These are phyloP conservation scores for Ophiosphaerella narmari DNA, from an alignment of 2,329 filamentous ascomycete species.

Conservation along the genomic window DNA sequence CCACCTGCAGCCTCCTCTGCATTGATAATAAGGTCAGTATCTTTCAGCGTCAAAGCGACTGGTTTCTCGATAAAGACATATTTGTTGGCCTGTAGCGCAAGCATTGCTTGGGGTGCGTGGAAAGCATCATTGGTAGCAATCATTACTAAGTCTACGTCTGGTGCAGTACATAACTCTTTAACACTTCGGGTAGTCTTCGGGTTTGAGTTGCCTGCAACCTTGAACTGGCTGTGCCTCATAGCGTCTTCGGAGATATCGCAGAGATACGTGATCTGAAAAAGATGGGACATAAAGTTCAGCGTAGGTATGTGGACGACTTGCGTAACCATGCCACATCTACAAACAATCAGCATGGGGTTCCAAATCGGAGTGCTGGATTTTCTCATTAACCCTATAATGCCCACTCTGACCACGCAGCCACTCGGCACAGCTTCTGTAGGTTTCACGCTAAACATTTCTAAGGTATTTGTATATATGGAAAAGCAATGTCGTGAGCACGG, in stretches of 20 bases:
- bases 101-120: conserved; percentile 57
- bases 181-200: background rate
- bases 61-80: conserved; percentile 66
- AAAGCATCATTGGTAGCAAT: conserved; percentile 28
- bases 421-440: background rate
- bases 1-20: conserved; percentile 53
- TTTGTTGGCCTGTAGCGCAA: conserved; percentile 60
- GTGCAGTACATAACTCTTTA: background rate
- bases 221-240: background rate
- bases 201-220: background rate
- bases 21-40: conserved; percentile 53
- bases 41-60: conserved; percentile 54
- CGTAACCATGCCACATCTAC: background rate
- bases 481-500: conserved; percentile 4
- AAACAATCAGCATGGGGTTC: background rate
- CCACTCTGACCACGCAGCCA: background rate
- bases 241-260: background rate
- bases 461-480: background rate
- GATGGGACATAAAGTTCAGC: background rate
- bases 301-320: background rate
- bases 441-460: background rate
- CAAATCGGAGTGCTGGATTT: background rate
- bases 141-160: background rate
- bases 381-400: background rate
- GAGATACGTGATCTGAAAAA: background rate